Conservation (phyloP, 177 flowering plant genomes). For the Tripterygium wilfordii region DNA sequence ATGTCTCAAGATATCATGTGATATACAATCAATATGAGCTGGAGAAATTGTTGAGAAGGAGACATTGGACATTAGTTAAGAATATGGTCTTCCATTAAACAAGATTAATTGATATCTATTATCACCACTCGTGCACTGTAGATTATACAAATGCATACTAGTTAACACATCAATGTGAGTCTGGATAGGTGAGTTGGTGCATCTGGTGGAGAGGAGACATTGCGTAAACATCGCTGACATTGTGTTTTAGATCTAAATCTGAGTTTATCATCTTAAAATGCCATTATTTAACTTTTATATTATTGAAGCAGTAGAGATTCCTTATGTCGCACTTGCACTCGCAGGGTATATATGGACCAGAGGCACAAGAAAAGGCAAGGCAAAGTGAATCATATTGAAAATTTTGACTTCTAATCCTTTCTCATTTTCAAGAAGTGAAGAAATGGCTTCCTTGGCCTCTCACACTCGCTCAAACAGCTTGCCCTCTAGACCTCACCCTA, state of each 20-base stretch:
- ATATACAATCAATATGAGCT: neutral
- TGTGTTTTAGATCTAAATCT: slow-evolving; percentile 3
- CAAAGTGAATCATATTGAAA: neutral
- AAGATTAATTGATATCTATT: neutral
- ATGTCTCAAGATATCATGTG: neutral
- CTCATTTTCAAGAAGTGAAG: neutral
- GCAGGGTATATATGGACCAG: neutral
- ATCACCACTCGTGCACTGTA: neutral
- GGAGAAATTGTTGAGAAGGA: neutral
- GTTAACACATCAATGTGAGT: neutral
- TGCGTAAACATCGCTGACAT: slow-evolving; percentile 4
- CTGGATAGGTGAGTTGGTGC: neutral
- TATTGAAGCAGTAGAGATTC: neutral
- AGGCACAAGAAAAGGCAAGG: neutral
- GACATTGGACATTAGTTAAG: neutral
- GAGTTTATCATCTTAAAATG: neutral
- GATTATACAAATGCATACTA: neutral
- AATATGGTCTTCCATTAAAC: neutral
- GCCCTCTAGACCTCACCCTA: slow-evolving; percentile 23
- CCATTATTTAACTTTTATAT: neutral
- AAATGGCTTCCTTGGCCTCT: slow-evolving; percentile 7
- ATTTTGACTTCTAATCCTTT: neutral
- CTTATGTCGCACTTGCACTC: neutral
- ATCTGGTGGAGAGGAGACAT: slow-evolving; percentile 12
- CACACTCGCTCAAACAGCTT: slow-evolving; percentile 28